Evolutionary conservation across 805 yeast genomes (phyloP).

Genomic region (Hanseniaspora meyeri): DNA sequence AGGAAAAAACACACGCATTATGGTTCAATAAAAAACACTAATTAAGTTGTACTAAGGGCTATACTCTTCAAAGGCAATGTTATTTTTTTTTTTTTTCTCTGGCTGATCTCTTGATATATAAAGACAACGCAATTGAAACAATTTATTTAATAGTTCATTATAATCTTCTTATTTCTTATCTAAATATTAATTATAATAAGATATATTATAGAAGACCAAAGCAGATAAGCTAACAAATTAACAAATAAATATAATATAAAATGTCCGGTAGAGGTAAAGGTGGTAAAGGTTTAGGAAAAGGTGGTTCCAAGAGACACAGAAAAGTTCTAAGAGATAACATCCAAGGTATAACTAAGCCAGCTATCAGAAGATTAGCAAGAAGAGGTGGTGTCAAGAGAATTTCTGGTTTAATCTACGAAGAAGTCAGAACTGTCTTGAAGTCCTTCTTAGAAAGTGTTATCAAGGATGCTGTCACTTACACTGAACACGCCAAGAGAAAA

Average conservation of each 20-base stretch:
- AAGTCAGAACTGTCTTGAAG: constrained; percentile 91
- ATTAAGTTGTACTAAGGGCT: too few relatives aligned
- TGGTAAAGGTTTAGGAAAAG: constrained; percentile 99
- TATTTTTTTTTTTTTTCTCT: not conserved
- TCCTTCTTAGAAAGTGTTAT: constrained; percentile 91
- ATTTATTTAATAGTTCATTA: too few relatives aligned
- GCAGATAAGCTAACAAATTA: constrained; percentile 13
- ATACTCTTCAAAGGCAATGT: too few relatives aligned
- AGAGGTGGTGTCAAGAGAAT: constrained; percentile 99
- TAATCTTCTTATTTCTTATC: not conserved
- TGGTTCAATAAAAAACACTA: too few relatives aligned
- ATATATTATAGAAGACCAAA: constrained; percentile 2
- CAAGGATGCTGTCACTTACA: constrained; percentile 97
- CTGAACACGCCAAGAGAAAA: constrained; percentile 99
- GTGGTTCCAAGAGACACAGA: constrained; percentile 99
- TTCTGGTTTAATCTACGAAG: constrained; percentile 95
- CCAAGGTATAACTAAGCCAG: constrained; percentile 98
- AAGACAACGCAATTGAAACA: not conserved
- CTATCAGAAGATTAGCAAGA: constrained; percentile 98
- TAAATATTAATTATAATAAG: not conserved
- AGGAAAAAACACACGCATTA: too few relatives aligned
- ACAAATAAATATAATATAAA: constrained; percentile 15
- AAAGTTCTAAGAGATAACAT: constrained; percentile 98
- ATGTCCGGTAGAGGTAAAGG: constrained; percentile 99
- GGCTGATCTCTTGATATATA: not conserved